These are phyloP conservation scores for Didymella sp. DNA, from an alignment of 2,329 filamentous ascomycete genomes.

Conservation along the genomic window DNA sequence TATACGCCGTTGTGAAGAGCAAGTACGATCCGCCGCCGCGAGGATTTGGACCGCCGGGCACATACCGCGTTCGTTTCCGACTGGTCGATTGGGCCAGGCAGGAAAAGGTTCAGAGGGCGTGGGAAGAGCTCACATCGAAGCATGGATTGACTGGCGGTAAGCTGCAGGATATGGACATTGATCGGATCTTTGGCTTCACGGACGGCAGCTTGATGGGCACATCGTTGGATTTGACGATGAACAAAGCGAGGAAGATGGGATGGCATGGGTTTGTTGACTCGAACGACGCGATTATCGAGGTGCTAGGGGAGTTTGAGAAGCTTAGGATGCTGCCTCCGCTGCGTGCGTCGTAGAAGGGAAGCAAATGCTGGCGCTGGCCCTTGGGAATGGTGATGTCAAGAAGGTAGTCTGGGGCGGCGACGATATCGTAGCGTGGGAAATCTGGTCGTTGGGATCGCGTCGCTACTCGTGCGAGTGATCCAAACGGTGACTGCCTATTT, in stretches of 20 bases:
- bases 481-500: too few relatives aligned
- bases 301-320: slow-evolving; percentile 52
- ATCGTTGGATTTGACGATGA: slow-evolving; percentile 48
- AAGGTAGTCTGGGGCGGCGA: too few relatives aligned
- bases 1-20: slow-evolving; percentile 26
- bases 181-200: slow-evolving; percentile 56
- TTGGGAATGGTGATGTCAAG: too few relatives aligned
- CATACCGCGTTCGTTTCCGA: slow-evolving; percentile 51
- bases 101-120: slow-evolving; percentile 53
- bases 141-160: slow-evolving; percentile 52
- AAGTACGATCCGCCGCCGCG: slow-evolving; percentile 40
- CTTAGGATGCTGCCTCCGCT: slow-evolving; percentile 54
- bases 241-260: slow-evolving; percentile 56
- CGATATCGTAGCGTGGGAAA: too few relatives aligned
- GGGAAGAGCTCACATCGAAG: slow-evolving; percentile 54
- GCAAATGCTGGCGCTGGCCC: too few relatives aligned
- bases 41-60: slow-evolving; percentile 54
- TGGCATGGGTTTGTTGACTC: slow-evolving; percentile 58
- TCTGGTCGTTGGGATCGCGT: too few relatives aligned
- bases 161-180: slow-evolving; percentile 52
- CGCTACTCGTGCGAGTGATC: too few relatives aligned
- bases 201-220: slow-evolving; percentile 51
- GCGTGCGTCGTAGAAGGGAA: too few relatives aligned
- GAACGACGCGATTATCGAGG: slow-evolving; percentile 52
- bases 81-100: slow-evolving; percentile 57